Evolutionary conservation across 352 stramenopile species (phyloP), one percentile per base, ranked within the genome.

Genomic region (Globisporangium radiosum): DNA sequence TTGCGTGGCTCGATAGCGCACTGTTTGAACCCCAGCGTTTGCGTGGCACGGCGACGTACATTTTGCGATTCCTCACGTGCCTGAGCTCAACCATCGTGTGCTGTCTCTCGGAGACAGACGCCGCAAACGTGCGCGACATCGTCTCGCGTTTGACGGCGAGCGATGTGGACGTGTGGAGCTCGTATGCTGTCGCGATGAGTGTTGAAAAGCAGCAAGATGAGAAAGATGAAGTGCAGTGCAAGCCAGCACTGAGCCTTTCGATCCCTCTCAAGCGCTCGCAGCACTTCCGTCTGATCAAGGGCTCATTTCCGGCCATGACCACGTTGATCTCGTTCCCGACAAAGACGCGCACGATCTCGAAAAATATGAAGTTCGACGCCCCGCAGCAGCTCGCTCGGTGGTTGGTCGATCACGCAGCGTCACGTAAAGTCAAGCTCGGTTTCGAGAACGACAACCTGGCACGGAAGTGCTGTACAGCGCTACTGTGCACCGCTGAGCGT

Each of bases 31-130:
- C 73, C 11, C 55, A 55, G 37, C 62, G 59, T 40, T 56, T 89
- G n/a, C 75, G 73, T 2, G 76, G 80, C 44, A 84, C 69, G 37
- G 75, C 72, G 36, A 86, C 82, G 47, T 88, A 88, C 19, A 66
- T 88, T 44, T 62, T 90, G 9, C 82, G 79, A 6, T 83, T 88
- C 38, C 37, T 44, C 10, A 44, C 53, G 10, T 58, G 53, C 11
- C 25, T 58, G 53, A 58, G 53, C 25, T 15, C 38, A 11, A 49
- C 47, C 39, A 19, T 48, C 33, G 53, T 58, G 39, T 58, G 53
- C 11, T 58, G 53, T 25, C 44, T 58, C 8, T 58, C 53, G 15
- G 39, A 14, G 3, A 37, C 38, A 37, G 53, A 58, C n/a, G 43
- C 47, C 11, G 43, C 40, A 44, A 47, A 47, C 7, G 47, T 61